Evolutionary conservation across 257 asterid genomes (phyloP), one percentile per base, ranked within the genome.

Genomic region (Solanum boliviense): DNA sequence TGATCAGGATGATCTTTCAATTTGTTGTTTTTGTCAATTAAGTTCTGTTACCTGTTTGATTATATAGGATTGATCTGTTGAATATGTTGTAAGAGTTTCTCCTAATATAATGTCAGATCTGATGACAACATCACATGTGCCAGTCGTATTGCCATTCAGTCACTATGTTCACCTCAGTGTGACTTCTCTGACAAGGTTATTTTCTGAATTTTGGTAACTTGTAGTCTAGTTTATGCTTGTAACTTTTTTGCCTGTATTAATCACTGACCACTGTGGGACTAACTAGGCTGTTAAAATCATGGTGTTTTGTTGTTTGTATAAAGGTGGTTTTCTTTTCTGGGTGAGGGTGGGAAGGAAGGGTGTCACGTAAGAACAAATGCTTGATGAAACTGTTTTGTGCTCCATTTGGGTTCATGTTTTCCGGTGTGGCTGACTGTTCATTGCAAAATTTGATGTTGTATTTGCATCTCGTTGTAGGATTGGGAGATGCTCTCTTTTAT

Each of bases 131-230:
- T 92, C 87, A 86, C 88, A 56, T 91, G 94, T 85, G 89, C 91
- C 10, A 94, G 94, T 41, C 98, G 98, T 46, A 90, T 97, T 74
- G 98, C 99, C 87, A 92, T 97, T 89, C 98, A 95, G 90, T 97
- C 99, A 39, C 86, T 97, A 84, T 94, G 98, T 91, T 95, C 99
- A 2, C 99, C 99, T 25, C 98, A 95, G 46, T 95, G 99, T 81
- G 97, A 95, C 89, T 97, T 90, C 93, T 95, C 95, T 38, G 84
- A 93, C 88, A 91, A 90, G 93, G 99, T 96, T 82, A 86, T 90
- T 86, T 12, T 75, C 41, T 48, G 31, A 39, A 52, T 13, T 75
- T 79, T 76, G 34, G 58, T 70, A 52, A 41, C 41, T 36, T 48
- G 87, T 75, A 27, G 3, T 25, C 10, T 48, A 82, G 20, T 76